Evolutionary conservation across 352 stramenopile species (phyloP).

Genomic region (Pythium biforme): DNA sequence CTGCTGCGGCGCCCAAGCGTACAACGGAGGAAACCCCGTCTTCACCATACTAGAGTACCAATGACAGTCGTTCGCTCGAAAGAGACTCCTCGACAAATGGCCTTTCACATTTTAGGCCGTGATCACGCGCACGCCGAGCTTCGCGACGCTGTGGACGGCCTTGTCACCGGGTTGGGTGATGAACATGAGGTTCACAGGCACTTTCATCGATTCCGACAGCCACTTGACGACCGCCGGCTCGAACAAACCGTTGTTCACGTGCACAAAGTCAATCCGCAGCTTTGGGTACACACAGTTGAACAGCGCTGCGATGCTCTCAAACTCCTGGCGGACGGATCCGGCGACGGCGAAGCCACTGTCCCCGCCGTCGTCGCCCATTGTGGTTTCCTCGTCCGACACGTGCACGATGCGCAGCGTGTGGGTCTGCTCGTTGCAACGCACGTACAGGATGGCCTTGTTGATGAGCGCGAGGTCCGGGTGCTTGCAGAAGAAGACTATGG

Average conservation of each 20-base stretch:
- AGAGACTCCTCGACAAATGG: too few species aligned
- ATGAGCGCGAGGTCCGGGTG: conserved; percentile 79
- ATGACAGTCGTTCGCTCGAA: too few species aligned
- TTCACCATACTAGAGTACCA: too few species aligned
- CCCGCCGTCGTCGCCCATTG: too few species aligned
- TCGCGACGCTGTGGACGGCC: conserved; percentile 87
- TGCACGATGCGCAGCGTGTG: conserved; percentile 91
- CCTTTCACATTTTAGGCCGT: too few species aligned
- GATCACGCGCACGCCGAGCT: conserved; percentile 88
- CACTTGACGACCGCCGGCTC: conserved; percentile 87
- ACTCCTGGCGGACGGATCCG: conserved; percentile 63
- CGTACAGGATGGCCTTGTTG: conserved; percentile 95
- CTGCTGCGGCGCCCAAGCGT: too few species aligned
- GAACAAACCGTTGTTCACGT: conserved; percentile 57
- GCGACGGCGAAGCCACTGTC: conserved; percentile 25
- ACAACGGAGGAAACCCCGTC: too few species aligned
- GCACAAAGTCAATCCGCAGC: conserved; percentile 88
- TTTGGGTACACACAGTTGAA: conserved; percentile 93
- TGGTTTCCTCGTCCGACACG: conserved; percentile 54
- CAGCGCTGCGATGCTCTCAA: conserved; percentile 63
- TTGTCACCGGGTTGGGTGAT: conserved; percentile 87
- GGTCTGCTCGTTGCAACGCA: conserved; percentile 91
- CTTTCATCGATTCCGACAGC: conserved; percentile 63
- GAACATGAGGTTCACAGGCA: conserved; percentile 93
- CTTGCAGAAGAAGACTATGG: conserved; percentile 93